A percentile compares a stretch with the other conserved stretches of the same genome.
phyloP scores from a whole-genome alignment of 768 basidiomycete genomes.

The Lentinula raphanica region DNA sequence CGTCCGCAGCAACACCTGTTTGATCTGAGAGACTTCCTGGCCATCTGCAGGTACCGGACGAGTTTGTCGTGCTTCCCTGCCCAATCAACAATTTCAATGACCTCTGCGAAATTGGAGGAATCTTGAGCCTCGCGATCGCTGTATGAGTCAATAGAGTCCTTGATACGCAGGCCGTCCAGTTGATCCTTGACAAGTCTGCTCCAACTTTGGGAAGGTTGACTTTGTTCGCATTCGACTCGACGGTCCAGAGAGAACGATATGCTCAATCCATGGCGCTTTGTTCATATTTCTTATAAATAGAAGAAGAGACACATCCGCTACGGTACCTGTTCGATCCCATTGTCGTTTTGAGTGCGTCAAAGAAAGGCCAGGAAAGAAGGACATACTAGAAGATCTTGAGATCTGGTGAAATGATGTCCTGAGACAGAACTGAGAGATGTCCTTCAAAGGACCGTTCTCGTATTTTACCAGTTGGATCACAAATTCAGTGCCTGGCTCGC shows the following conservation, averaged over 20 bases:
- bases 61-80: conserved; percentile 92
- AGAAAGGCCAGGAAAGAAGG: too few relatives aligned
- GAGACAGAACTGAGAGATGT: conserved; percentile 99
- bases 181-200: conserved; percentile 97
- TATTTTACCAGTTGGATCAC: conserved; percentile 93
- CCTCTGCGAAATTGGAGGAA: conserved; percentile 88
- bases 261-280: conserved; percentile 96
- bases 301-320: conserved; percentile 91
- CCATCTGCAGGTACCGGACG: conserved; percentile 97
- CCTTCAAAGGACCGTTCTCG: conserved; percentile 86
- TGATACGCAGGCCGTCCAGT: conserved; percentile 95
- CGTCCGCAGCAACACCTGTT: too few relatives aligned
- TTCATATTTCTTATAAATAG: conserved; percentile 96
- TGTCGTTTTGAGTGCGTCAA: conserved; percentile 98
- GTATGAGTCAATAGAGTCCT: conserved; percentile 97
- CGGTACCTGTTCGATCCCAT: conserved; percentile 93
- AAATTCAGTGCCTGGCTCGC: conserved; percentile 96
- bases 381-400: conserved; percentile 98
- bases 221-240: conserved; percentile 92
- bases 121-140: conserved; percentile 98
- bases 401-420: conserved; percentile 99
- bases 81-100: conserved; percentile 91
- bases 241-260: conserved; percentile 97
- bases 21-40: conserved; percentile 93
- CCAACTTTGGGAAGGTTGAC: conserved; percentile 98